phyloP scores from a whole-genome alignment of 108 stramenopile genomes.

The Skeletonema tropicum region DNA sequence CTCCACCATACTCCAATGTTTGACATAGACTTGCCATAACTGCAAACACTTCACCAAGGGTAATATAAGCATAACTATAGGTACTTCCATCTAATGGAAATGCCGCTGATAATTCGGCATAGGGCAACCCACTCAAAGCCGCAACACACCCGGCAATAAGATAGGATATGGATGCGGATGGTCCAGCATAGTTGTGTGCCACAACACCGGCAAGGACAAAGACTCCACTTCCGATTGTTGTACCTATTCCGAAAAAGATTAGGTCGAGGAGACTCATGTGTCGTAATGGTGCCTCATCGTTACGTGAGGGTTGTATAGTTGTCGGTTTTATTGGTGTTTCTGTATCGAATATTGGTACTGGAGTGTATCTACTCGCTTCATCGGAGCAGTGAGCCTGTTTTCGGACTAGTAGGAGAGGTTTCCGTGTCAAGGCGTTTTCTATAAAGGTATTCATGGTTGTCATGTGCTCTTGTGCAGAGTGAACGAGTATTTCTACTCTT shows the following conservation, averaged over 20 bases:
- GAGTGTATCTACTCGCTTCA: constrained; percentile 1
- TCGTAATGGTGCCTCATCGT: constrained; percentile 16
- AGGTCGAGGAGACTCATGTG: constrained; percentile 80
- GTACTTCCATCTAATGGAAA: constrained; percentile 81
- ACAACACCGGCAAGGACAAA: constrained; percentile 88
- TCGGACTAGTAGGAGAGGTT: constrained; percentile 23
- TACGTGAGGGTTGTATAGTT: background rate
- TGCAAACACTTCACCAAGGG: constrained; percentile 85
- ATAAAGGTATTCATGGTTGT: constrained; percentile 17
- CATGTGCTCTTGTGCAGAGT: background rate
- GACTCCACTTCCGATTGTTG: constrained; percentile 89
- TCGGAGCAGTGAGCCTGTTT: constrained; percentile 27
- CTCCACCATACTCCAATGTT: constrained; percentile 81
- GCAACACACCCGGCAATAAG: constrained; percentile 74
- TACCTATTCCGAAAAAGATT: constrained; percentile 81
- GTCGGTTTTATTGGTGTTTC: background rate
- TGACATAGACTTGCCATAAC: constrained; percentile 80
- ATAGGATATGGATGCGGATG: constrained; percentile 73
- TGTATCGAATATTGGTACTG: constrained; percentile 1
- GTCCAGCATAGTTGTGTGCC: constrained; percentile 78
- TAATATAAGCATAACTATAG: constrained; percentile 72
- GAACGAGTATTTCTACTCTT: too few relatives aligned
- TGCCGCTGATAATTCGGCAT: constrained; percentile 80
- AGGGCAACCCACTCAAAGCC: constrained; percentile 66
- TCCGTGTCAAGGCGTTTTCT: constrained; percentile 10